These are phyloP conservation scores for Termitomyces sp. DNA, from an alignment of 768 basidiomycete species.

Conservation along the genomic window DNA sequence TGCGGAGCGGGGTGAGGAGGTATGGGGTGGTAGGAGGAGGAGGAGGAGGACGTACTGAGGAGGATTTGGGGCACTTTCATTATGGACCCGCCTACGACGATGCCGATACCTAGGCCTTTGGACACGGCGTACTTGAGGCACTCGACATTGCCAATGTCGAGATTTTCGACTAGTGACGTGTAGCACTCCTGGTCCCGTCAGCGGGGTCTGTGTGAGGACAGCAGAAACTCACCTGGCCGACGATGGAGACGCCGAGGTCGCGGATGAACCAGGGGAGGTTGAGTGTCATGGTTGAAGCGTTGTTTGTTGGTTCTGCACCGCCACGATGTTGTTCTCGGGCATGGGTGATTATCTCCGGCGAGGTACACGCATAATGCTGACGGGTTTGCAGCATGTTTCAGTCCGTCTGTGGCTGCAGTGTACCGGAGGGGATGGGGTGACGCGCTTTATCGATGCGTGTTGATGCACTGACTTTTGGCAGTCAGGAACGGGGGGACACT, in stretches of 20 bases:
- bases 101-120: conserved; percentile 88
- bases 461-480: conserved; percentile 1
- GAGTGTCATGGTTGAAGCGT: conserved; percentile 68
- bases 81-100: conserved; percentile 88
- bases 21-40: background rate
- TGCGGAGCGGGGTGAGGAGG: conserved; percentile 19
- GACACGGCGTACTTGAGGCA: conserved; percentile 92
- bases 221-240: conserved; percentile 59
- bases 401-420: conserved; percentile 24
- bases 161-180: conserved; percentile 79
- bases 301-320: conserved; percentile 41
- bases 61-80: conserved; percentile 96
- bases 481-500: conserved; percentile 31
- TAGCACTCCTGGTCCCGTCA: conserved; percentile 71
- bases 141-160: conserved; percentile 66
- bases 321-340: conserved; percentile 15
- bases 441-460: background rate
- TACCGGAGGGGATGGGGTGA: conserved; percentile 29
- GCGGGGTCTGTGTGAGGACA: background rate
- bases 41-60: conserved; percentile 53
- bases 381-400: conserved; percentile 29
- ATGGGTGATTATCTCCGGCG: conserved; percentile 7
- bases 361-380: background rate
- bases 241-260: conserved; percentile 73
- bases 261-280: conserved; percentile 84